Percentiles rank a stretch among this genome's conserved stretches.
These are phyloP conservation scores for Colletotrichum sp. DNA, from an alignment of 2,329 filamentous ascomycete genomes.

Conservation along the genomic window DNA sequence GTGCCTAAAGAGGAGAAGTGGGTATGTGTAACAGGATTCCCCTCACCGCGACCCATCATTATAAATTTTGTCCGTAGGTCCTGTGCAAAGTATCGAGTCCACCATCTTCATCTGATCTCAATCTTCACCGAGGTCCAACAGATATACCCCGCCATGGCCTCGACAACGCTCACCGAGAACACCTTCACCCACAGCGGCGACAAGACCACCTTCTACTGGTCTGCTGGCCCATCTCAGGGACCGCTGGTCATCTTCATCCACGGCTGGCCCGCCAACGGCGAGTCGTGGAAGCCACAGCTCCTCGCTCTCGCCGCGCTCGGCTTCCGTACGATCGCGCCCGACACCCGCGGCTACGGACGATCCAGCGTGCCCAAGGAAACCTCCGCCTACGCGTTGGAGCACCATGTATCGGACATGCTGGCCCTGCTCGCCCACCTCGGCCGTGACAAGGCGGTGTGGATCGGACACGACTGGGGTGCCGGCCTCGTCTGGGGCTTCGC, in stretches of 20 bases:
- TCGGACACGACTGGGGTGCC: constrained; percentile 50
- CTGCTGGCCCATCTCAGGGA: constrained; percentile 29
- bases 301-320: constrained; percentile 31
- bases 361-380: constrained; percentile 35
- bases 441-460: constrained; percentile 48
- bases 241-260: constrained; percentile 38
- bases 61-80: background rate
- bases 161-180: background rate
- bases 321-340: constrained; percentile 36
- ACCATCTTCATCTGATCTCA: background rate
- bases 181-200: constrained; percentile 23
- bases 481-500: constrained; percentile 30
- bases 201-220: constrained; percentile 33
- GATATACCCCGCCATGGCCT: background rate
- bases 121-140: background rate
- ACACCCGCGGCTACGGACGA: constrained; percentile 40
- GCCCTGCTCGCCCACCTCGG: constrained; percentile 34
- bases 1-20: background rate
- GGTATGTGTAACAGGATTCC: background rate
- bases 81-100: background rate
- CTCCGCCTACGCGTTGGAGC: constrained; percentile 33
- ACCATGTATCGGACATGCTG: constrained; percentile 35
- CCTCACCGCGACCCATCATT: background rate
- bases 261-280: constrained; percentile 40
- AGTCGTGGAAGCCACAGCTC: constrained; percentile 35